Conservation (phyloP, 208 protist species). For the Perkinsela sp. region DNA sequence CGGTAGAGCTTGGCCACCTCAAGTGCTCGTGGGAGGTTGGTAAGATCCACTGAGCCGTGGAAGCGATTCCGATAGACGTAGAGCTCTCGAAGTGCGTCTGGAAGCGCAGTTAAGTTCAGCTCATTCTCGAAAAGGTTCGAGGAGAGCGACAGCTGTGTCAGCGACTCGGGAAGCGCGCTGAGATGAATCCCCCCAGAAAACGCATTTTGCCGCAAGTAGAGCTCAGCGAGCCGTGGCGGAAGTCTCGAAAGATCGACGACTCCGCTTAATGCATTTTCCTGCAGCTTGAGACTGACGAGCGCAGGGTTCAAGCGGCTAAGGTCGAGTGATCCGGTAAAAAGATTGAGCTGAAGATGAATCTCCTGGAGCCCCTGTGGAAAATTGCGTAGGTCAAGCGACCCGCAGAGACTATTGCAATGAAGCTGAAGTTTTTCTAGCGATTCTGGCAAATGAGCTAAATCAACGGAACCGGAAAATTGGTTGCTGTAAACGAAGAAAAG, state of each 20-base stretch:
- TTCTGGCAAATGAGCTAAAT: background rate
- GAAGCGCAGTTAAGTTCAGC: background rate
- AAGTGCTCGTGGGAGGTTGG: background rate
- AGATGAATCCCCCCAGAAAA: background rate
- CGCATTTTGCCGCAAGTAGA: background rate
- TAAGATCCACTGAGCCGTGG: background rate
- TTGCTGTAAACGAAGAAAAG: background rate
- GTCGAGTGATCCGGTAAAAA: background rate
- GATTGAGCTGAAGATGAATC: background rate
- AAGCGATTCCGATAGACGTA: background rate
- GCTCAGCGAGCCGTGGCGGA: background rate
- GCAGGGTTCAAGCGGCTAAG: background rate
- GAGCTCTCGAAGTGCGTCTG: background rate
- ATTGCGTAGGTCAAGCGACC: background rate
- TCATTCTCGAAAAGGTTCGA: background rate
- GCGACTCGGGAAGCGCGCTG: background rate
- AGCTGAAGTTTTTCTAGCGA: background rate
- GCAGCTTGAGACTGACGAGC: background rate
- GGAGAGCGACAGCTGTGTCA: background rate
- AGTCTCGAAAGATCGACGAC: background rate
- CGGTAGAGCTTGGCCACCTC: background rate
- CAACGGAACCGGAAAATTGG: background rate
- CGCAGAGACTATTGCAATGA: background rate
- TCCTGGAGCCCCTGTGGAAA: background rate
- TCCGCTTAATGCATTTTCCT: background rate